Conservation (phyloP, 2,329 filamentous ascomycete genomes). For the Pseudocercospora pini-densiflorae region DNA sequence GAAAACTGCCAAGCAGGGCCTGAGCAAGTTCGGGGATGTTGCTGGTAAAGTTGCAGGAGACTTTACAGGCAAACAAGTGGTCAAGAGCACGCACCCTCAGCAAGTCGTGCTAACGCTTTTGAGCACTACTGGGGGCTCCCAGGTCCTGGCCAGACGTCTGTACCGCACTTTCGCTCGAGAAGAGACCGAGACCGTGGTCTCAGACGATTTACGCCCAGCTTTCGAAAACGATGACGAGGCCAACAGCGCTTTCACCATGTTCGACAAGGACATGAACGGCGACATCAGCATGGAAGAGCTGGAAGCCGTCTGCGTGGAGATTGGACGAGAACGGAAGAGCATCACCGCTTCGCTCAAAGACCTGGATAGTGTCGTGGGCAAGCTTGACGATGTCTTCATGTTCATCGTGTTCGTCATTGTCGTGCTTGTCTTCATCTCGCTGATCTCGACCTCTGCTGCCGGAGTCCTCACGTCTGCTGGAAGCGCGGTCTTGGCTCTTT, state of each 20-base stretch:
- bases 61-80: conserved; percentile 76
- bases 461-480: conserved; percentile 89
- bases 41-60: conserved; percentile 87
- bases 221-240: conserved; percentile 86
- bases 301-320: conserved; percentile 90
- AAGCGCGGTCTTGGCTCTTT: conserved; percentile 83
- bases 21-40: conserved; percentile 81
- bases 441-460: conserved; percentile 89
- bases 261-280: conserved; percentile 95
- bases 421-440: conserved; percentile 82
- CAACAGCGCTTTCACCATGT: conserved; percentile 86
- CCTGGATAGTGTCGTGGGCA: conserved; percentile 88
- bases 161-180: conserved; percentile 84
- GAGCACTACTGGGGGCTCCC: conserved; percentile 71
- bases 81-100: conserved; percentile 74
- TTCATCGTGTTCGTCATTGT: conserved; percentile 83
- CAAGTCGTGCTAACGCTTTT: conserved; percentile 84
- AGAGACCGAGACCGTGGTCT: conserved; percentile 74
- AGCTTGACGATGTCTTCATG: conserved; percentile 86
- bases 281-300: conserved; percentile 96
- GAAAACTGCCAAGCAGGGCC: conserved; percentile 73
- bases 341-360: conserved; percentile 95
- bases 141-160: conserved; percentile 83
- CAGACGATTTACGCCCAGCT: conserved; percentile 77
- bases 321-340: conserved; percentile 91